Percentiles rank a stretch among this genome's conserved stretches.
Evolutionary conservation across 164 flowering plant species (phyloP).

Genomic region (Dillenia turbinata): DNA sequence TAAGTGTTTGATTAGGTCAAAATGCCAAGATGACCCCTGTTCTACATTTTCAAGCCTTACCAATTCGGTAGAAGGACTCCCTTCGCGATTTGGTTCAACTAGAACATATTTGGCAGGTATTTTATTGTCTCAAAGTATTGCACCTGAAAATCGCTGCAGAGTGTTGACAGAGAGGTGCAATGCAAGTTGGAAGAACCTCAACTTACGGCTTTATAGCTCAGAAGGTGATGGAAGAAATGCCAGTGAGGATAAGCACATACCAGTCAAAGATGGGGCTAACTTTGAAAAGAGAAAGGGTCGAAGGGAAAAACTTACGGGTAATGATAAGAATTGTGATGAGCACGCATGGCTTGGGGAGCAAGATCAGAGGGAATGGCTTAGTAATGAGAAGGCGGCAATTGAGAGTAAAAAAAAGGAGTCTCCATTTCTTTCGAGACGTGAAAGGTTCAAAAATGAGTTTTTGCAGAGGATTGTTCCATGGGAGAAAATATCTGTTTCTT

Average conservation of each 20-base stretch:
- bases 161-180: constrained; percentile 14
- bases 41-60: constrained; percentile 13
- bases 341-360: constrained; percentile 88
- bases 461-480: constrained; percentile 80
- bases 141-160: constrained; percentile 4
- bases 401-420: constrained; percentile 81
- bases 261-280: constrained; percentile 43
- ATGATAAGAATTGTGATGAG: constrained; percentile 35
- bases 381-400: constrained; percentile 60
- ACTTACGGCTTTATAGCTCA: constrained; percentile 60
- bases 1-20: constrained; percentile 27
- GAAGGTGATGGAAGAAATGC: constrained; percentile 85
- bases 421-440: constrained; percentile 67
- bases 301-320: constrained; percentile 28
- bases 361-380: constrained; percentile 94
- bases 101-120: constrained; percentile 26
- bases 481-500: constrained; percentile 87
- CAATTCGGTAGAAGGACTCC: constrained; percentile 1
- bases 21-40: constrained; percentile 11
- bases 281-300: constrained; percentile 41
- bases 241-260: constrained; percentile 55
- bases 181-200: constrained; percentile 17
- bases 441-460: constrained; percentile 78
- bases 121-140: constrained; percentile 9
- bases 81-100: constrained; percentile 13